phyloP scores from a whole-genome alignment of 495 filamentous ascomycete species.

The Neurospora sp. region DNA sequence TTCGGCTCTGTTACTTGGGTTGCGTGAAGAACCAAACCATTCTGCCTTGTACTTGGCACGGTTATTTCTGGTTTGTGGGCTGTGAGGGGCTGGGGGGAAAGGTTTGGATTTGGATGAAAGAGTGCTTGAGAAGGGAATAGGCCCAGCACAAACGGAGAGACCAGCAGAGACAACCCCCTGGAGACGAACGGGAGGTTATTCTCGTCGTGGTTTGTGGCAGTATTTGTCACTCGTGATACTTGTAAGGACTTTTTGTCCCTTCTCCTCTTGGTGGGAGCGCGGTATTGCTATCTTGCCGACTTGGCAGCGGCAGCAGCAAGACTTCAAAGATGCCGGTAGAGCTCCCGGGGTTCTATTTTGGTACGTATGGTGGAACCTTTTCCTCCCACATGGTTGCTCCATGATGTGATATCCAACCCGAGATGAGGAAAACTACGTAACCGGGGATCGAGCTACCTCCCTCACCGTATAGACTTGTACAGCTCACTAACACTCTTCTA shows the following conservation, averaged over 20 bases:
- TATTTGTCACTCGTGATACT: neutral
- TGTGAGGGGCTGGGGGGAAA: neutral
- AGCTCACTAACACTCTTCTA: conserved; percentile 4
- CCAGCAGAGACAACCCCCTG: neutral
- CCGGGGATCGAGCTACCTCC: neutral
- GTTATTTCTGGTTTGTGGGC: neutral
- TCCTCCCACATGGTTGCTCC: neutral
- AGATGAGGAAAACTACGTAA: neutral
- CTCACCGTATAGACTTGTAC: neutral
- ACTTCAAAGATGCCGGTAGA: neutral
- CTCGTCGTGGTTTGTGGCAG: neutral
- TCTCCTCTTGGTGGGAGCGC: neutral
- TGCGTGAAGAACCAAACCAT: neutral
- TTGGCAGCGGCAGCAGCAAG: neutral
- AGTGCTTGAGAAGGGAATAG: neutral
- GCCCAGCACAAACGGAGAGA: neutral
- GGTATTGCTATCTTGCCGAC: neutral
- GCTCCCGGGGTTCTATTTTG: neutral
- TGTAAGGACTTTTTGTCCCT: neutral
- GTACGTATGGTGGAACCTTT: neutral
- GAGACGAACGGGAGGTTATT: neutral
- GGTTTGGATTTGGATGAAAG: neutral
- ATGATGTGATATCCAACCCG: neutral
- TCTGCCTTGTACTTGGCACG: neutral
- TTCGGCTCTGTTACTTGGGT: neutral